Evolutionary conservation across 2,329 filamentous ascomycete genomes (phyloP), one percentile per base, ranked within the genome.

Genomic region (Verticillium tricorpus): DNA sequence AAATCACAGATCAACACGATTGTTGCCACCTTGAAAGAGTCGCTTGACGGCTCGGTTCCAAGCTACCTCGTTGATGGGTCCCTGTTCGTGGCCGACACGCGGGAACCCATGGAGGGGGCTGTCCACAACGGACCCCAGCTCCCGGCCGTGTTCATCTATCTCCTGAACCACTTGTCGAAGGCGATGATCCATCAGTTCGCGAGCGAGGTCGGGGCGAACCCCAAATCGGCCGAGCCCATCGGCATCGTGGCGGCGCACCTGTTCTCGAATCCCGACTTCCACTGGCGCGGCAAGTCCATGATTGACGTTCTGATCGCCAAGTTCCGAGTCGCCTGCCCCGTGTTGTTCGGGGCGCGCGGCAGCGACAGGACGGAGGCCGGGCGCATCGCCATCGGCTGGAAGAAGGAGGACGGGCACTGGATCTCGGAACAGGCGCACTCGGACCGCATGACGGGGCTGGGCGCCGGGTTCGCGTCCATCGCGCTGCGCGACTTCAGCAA

Each of bases 241-340:
- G 92, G 92, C n/a, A 85, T 94, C 28, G 81, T 93, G 28, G 83
- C 88, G 1, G 89, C 89, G 7, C 86, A 88, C 65, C 83, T 96
- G 34, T 94, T 96, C 72, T 89, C 90, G 1, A 81, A 84, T 59
- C 81, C 85, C 19, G 81, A 85, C 17, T 90, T 91, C 70, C 79
- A 84, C 60, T 90, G 87, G 82, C 83, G 88, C 58, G 89, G 86
- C 9, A 76, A 83, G 57, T 83, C 88, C 1, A 80, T 96, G 62
- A 88, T 92, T 59, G 91, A 96, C 71, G 91, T 98, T 63, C 81
- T 98, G 34, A 89, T 96, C 69, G 81, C 93, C 60, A 97, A 98
- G 74, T 90, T 91, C 69, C 87, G 93, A 63, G 81, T 90, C 17
- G 82, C 86, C 3, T 96, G 92, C 69, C 94, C 95, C 0, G 88